Evolutionary conservation across 371 early-diverging fungal species (phyloP), one percentile per base, ranked within the genome.

Genomic region (Mucor sp.): DNA sequence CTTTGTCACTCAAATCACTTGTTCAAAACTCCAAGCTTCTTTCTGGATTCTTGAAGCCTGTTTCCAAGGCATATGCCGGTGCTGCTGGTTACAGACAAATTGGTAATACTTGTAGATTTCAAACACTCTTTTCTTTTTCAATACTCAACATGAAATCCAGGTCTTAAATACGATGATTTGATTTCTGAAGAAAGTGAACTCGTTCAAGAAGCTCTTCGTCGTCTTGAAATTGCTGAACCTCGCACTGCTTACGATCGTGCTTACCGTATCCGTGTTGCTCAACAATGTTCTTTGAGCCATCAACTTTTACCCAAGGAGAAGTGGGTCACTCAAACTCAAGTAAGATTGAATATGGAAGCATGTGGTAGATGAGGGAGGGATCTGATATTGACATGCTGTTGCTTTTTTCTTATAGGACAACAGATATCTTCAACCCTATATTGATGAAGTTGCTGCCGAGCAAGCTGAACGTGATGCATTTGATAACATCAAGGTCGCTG

Each of bases 141-240:
- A 37, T 19, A 50, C 2, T 30, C 9, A 11, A 21, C 48, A n/a
- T n/a, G n/a, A 6, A 1, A 8, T 4, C 15, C 67, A 94, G 98
- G 98, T 74, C 86, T 97, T 60, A 84, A 89, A 53, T 94, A 91
- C 73, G 98, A 98, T 85, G 98, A 98, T 78, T 78, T 97, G 65
- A 80, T 96, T 79, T 86, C 89, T 57, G 96, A 95, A 65, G 97
- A 98, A 77, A 90, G 83, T 60, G 89, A 87, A 23, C 75, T 94
- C 43, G 91, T 94, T 50, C 85, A 90, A 75, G 94, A 95, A 79
- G 98, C 98, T 32, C 77, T 98, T 61, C 84, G 90, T 69, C 92
- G 98, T 53, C 85, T 98, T 32, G 87, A 92, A 33, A 89, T 86
- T 43, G 75, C 79, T 43, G 74, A 79, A 19, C 84, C 84, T 35